Percentiles rank a stretch among this genome's conserved stretches.
These are phyloP conservation scores for Helotiales sp. DNA, from an alignment of 2,329 filamentous ascomycete genomes.

Conservation along the genomic window DNA sequence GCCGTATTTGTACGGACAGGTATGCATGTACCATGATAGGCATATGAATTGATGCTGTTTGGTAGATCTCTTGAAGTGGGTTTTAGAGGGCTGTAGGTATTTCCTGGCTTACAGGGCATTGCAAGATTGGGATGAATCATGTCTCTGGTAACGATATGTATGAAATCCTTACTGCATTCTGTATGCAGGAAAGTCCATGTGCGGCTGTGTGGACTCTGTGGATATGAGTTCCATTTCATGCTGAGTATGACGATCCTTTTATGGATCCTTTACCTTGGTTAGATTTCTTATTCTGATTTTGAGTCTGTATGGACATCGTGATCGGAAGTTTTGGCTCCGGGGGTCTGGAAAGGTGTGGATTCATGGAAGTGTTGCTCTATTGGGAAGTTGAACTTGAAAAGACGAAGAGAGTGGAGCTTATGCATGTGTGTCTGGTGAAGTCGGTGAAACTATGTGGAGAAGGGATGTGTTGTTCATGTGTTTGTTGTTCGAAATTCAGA, in stretches of 20 bases:
- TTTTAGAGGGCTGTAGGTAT: background rate
- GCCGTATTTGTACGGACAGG: background rate
- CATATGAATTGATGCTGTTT: background rate
- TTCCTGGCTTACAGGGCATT: too few relatives aligned
- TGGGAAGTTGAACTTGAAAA: background rate
- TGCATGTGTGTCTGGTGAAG: background rate
- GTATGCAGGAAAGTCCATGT: background rate
- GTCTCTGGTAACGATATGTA: background rate
- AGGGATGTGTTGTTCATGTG: background rate
- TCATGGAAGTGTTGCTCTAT: background rate
- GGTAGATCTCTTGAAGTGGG: background rate
- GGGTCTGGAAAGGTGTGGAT: background rate
- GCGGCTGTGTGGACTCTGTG: background rate
- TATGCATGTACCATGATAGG: background rate
- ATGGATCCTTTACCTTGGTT: background rate
- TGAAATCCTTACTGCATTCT: too few relatives aligned
- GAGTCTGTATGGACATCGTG: background rate
- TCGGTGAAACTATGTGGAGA: background rate
- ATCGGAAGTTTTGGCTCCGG: background rate
- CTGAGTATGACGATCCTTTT: slow-evolving; percentile 4
- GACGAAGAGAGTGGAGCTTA: background rate
- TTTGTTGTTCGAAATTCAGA: background rate
- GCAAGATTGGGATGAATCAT: too few relatives aligned
- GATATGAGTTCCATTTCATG: slow-evolving; percentile 1
- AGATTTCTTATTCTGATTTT: too few relatives aligned